Evolutionary conservation across 257 asterid species (phyloP).

Genomic region (Plantago elongata): DNA sequence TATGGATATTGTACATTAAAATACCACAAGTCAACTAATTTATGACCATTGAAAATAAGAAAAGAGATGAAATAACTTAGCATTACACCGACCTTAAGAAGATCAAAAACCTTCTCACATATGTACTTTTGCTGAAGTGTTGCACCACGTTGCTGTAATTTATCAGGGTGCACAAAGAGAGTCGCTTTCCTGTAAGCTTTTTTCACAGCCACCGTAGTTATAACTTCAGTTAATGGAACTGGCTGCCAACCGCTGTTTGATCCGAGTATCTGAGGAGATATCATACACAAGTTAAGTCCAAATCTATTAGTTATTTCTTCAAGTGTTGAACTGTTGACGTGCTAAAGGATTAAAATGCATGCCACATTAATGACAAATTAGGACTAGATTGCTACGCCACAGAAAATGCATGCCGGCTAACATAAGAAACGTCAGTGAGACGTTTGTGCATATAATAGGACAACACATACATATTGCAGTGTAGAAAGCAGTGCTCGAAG

Average conservation of each 20-base stretch:
- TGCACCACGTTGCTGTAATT: constrained; percentile 96
- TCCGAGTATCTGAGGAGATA: constrained; percentile 73
- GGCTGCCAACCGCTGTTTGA: constrained; percentile 95
- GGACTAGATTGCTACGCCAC: neutral
- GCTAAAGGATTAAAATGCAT: constrained; percentile 8
- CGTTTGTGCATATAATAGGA: constrained; percentile 13
- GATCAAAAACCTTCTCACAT: constrained; percentile 95
- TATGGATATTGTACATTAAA: neutral
- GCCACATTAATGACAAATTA: constrained; percentile 4
- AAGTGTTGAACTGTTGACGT: neutral
- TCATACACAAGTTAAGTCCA: neutral
- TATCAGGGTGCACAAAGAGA: constrained; percentile 93
- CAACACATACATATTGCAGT: constrained; percentile 70
- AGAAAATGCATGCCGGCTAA: neutral
- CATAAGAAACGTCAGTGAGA: constrained; percentile 1
- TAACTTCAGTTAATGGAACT: constrained; percentile 76
- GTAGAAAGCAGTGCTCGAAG: constrained; percentile 95
- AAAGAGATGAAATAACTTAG: constrained; percentile 6
- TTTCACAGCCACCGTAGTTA: constrained; percentile 81
- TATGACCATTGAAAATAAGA: constrained; percentile 7
- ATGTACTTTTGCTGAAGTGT: constrained; percentile 82
- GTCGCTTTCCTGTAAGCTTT: constrained; percentile 91
- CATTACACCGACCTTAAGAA: constrained; percentile 60
- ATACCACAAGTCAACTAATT: neutral
- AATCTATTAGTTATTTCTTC: too few relatives aligned